A percentile compares a stretch with the other conserved stretches of the same genome.
Conservation (phyloP, 257 asterid species). For the Euphrasia confusa region DNA sequence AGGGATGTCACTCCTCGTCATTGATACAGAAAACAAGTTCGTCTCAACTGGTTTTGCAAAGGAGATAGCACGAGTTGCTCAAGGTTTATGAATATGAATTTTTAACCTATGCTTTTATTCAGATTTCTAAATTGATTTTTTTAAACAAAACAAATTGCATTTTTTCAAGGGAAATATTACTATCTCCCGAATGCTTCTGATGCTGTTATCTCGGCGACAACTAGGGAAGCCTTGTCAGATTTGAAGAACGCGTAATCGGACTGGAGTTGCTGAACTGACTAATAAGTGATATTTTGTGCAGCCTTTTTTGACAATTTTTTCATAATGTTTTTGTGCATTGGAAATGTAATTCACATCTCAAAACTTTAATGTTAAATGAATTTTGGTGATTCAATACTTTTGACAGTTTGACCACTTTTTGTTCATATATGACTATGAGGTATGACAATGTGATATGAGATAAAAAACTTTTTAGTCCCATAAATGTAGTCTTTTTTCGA, state of each 20-base stretch:
- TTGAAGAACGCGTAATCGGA: conserved; percentile 54
- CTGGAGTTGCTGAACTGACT: background rate
- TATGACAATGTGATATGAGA: too few species aligned
- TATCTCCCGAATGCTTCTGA: conserved; percentile 98
- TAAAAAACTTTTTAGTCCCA: too few species aligned
- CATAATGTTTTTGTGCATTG: background rate
- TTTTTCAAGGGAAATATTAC: conserved; percentile 76
- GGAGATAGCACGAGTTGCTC: conserved; percentile 96
- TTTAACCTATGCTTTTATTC: background rate
- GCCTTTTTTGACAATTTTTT: background rate
- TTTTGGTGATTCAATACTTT: background rate
- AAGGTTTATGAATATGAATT: conserved; percentile 42
- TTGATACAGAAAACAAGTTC: conserved; percentile 57
- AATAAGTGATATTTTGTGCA: background rate
- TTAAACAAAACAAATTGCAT: background rate
- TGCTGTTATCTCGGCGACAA: conserved; percentile 88
- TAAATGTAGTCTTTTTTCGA: too few species aligned
- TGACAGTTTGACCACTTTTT: too few species aligned
- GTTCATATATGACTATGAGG: too few species aligned
- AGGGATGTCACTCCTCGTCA: conserved; percentile 66
- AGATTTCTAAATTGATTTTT: background rate
- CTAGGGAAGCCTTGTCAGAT: conserved; percentile 82
- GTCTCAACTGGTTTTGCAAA: conserved; percentile 98
- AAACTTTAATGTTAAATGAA: background rate
- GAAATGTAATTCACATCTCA: conserved; percentile 6